Conservation (phyloP, 257 asterid genomes). For the Solanum medicagineum region DNA sequence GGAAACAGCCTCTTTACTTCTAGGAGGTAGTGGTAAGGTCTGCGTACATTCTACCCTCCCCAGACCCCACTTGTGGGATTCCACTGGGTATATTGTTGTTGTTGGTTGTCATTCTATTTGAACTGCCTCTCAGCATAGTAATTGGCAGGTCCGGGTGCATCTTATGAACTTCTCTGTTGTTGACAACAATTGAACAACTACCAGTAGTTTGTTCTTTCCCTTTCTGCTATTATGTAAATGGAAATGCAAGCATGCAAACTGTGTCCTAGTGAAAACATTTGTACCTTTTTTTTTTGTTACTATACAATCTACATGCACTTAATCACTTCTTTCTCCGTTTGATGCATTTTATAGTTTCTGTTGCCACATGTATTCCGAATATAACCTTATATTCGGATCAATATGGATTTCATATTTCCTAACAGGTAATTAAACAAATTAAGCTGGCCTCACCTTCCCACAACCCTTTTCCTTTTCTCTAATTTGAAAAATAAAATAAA, state of each 20-base stretch:
- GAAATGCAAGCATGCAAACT: not conserved
- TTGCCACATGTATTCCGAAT: not conserved
- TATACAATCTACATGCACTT: not conserved
- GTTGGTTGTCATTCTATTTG: not conserved
- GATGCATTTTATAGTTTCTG: not conserved
- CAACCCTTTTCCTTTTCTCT: not conserved
- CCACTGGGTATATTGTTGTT: not conserved
- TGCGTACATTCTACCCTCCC: no score
- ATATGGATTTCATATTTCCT: not conserved
- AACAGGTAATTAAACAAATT: not conserved
- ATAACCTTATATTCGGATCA: not conserved
- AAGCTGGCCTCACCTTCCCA: not conserved
- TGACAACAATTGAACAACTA: not conserved
- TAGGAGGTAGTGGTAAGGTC: no score
- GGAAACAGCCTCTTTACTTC: no score
- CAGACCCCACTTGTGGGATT: no score
- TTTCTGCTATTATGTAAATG: not conserved
- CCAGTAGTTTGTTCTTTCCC: not conserved
- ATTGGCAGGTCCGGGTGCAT: not conserved
- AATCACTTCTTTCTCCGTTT: not conserved
- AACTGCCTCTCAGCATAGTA: not conserved
- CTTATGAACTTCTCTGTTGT: not conserved
- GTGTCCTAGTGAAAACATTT: not conserved
- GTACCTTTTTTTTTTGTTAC: not conserved
- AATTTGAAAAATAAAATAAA: not conserved